Base-by-base conservation (phyloP, 257 asterid genomes). In the Echium plantagineum region DNA sequence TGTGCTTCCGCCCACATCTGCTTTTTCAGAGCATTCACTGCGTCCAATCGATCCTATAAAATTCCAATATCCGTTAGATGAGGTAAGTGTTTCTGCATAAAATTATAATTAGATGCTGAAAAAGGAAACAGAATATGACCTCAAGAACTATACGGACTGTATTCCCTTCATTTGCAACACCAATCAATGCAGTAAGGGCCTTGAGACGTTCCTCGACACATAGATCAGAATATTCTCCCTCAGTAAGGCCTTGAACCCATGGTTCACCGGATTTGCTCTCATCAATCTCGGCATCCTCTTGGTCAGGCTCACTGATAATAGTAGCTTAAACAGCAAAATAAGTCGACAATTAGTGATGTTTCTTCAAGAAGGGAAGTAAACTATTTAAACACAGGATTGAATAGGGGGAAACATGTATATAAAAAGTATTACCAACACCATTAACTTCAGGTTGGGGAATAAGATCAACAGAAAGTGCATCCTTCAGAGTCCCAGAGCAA, bases 1-100 rank as follows among this genome's bases (percentile, higher is more conserved):
- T 93, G 99, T 54, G 97, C 91, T 72, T 84, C 97, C n/a, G 99
- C 93, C 99, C 95, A 93, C 96, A 93, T 89, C 71, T 89, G 99
- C 75, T 89, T 93, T 67, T 93, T 93, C 49, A 93, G 83, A 64
- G 90, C 78, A 75, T 65, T 84, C 19, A 94, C 96, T 49, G 97
- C 91, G 78, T 93, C 99, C 78, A 89, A 77, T 54, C 97, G 91
- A 19, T 86, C 99, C 99, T 93, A 86, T 71, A 83, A 76, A 63
- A 71, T 67, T 58, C 52, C 35, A 56, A 60, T 17, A 53, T 72
- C 59, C 71, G 68, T 69, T 21, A 31, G 52, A 65, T 59, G 42
- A 59, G 47, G 21, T 10, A 19, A 28, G 51, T 58, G 52, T 16
- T 19, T 28, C 24, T 47, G 18, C 20, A 38, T 18, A 30, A 22